phyloP scores from a whole-genome alignment of 441 rosid genomes.

The Arabidopsis lyrata region DNA sequence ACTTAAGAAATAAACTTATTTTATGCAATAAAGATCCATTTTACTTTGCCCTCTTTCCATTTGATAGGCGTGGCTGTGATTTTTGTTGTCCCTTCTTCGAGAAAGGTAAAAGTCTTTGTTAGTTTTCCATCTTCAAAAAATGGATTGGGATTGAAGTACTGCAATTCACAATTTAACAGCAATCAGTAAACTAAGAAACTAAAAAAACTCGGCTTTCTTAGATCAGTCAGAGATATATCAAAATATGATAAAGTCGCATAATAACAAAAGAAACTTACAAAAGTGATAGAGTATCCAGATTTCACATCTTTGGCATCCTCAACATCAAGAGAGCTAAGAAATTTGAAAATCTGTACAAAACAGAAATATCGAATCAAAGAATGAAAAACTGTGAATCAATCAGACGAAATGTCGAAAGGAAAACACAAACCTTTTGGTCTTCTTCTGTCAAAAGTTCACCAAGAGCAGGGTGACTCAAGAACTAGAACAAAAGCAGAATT shows the following conservation, averaged over 20 bases:
- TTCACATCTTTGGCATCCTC: slow-evolving; percentile 97
- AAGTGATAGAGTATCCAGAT: slow-evolving; percentile 88
- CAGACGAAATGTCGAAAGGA: neutral
- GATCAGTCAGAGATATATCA: slow-evolving; percentile 10
- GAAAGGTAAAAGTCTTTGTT: slow-evolving; percentile 69
- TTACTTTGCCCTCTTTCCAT: slow-evolving; percentile 95
- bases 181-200: slow-evolving; percentile 1
- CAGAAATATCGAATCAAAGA: neutral
- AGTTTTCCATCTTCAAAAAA: slow-evolving; percentile 88
- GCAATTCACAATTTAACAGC: slow-evolving; percentile 25
- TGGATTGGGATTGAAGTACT: slow-evolving; percentile 86
- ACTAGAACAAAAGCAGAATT: slow-evolving; percentile 54
- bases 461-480: slow-evolving; percentile 90
- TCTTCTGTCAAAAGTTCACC: slow-evolving; percentile 81
- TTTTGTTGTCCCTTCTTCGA: slow-evolving; percentile 83
- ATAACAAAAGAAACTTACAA: slow-evolving; percentile 59
- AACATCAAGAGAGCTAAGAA: slow-evolving; percentile 79
- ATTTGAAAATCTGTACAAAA: slow-evolving; percentile 70
- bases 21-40: neutral
- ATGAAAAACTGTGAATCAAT: neutral
- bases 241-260: neutral
- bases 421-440: slow-evolving; percentile 79
- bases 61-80: slow-evolving; percentile 80
- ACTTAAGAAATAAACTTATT: neutral
- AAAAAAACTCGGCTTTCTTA: slow-evolving; percentile 2